phyloP scores from a whole-genome alignment of 1,284 basidiomycete genomes.

The Porodaedalea pini region DNA sequence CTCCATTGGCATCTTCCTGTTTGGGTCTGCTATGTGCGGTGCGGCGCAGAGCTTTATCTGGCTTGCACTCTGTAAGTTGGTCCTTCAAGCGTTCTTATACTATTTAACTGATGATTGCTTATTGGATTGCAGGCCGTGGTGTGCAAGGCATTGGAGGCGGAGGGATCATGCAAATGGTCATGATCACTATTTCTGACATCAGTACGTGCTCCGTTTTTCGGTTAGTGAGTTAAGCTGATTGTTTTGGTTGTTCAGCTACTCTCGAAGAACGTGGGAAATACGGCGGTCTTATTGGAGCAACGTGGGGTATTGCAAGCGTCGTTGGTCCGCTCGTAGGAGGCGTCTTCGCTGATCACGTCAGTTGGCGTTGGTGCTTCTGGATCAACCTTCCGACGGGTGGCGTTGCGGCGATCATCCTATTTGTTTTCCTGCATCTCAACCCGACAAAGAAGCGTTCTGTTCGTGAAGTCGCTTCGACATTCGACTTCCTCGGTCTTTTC shows the following conservation, averaged over 20 bases:
- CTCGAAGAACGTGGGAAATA: slow-evolving; percentile 34
- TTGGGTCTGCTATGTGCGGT: slow-evolving; percentile 42
- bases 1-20: slow-evolving; percentile 32
- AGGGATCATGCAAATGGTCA: slow-evolving; percentile 32
- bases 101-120: slow-evolving; percentile 32
- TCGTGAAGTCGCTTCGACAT: slow-evolving; percentile 34
- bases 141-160: slow-evolving; percentile 52
- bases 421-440: slow-evolving; percentile 33
- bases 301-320: slow-evolving; percentile 37
- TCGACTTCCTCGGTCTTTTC: slow-evolving; percentile 47
- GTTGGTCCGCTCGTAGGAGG: slow-evolving; percentile 43
- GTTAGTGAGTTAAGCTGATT: slow-evolving; percentile 13
- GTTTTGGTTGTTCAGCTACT: slow-evolving; percentile 4
- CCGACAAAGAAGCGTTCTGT: slow-evolving; percentile 32
- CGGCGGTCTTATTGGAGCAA: slow-evolving; percentile 38
- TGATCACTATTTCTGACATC: slow-evolving; percentile 35
- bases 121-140: slow-evolving; percentile 42
- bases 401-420: slow-evolving; percentile 36
- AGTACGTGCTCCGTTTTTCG: slow-evolving; percentile 20
- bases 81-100: slow-evolving; percentile 23
- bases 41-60: slow-evolving; percentile 41
- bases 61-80: slow-evolving; percentile 34
- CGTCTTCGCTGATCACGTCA: slow-evolving; percentile 38
- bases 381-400: slow-evolving; percentile 43
- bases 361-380: slow-evolving; percentile 39